These are phyloP conservation scores for Populus deltoides DNA, from an alignment of 345 rosid genomes.

Conservation along the genomic window DNA sequence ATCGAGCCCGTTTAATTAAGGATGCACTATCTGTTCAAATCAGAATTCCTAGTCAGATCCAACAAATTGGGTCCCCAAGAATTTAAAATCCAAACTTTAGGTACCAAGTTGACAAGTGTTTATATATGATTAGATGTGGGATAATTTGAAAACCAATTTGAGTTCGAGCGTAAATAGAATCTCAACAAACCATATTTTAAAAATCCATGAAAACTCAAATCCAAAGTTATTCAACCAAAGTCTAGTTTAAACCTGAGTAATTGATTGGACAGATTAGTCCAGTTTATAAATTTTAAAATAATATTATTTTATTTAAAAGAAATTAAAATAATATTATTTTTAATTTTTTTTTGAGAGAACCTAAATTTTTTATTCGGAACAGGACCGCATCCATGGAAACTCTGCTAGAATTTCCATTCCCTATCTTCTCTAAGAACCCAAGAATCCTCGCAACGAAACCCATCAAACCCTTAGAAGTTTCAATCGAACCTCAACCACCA, in stretches of 20 bases:
- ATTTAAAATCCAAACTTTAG: neutral
- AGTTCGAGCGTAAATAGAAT: neutral
- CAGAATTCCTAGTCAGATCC: neutral
- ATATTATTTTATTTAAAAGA: too few species aligned
- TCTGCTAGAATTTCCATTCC: conserved; percentile 42
- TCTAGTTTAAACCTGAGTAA: too few species aligned
- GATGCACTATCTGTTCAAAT: neutral
- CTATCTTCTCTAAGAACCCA: conserved; percentile 32
- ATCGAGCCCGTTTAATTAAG: neutral
- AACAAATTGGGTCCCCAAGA: neutral
- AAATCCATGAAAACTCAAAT: too few species aligned
- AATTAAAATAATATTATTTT: too few species aligned
- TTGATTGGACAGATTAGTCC: too few species aligned
- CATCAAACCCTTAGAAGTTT: conserved; percentile 37
- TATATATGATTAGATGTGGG: neutral
- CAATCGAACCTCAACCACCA: conserved; percentile 62
- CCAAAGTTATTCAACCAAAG: too few species aligned
- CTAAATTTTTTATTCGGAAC: too few species aligned
- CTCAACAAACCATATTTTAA: neutral
- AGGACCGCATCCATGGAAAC: conserved; percentile 43
- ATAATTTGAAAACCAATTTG: neutral
- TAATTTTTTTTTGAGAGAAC: too few species aligned
- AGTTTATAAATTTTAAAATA: too few species aligned
- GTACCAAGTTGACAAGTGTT: neutral
- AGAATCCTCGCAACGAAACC: conserved; percentile 22